Conservation (phyloP, 331 rosid species). For the Malus hybrid region DNA sequence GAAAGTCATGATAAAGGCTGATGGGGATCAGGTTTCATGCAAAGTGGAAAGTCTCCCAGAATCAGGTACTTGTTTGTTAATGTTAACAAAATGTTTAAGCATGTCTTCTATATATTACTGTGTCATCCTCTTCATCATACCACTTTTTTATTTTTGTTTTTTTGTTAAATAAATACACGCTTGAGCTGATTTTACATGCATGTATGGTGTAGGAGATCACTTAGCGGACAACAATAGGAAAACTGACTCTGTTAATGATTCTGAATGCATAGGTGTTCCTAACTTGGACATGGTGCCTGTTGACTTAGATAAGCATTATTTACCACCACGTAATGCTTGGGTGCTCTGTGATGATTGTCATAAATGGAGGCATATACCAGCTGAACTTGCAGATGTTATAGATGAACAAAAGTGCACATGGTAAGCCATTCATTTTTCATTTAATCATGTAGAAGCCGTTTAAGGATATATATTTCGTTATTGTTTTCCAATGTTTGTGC, state of each 20-base stretch:
- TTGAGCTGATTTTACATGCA: constrained; percentile 15
- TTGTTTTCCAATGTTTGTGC: background rate
- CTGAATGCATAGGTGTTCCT: constrained; percentile 24
- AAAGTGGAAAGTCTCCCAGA: constrained; percentile 39
- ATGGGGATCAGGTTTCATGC: constrained; percentile 18
- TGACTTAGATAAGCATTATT: constrained; percentile 43
- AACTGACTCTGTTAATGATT: constrained; percentile 18
- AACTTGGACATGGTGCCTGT: constrained; percentile 31
- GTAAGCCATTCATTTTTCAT: constrained; percentile 34
- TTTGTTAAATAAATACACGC: constrained; percentile 2
- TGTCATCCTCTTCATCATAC: background rate
- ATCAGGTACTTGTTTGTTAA: constrained; percentile 43
- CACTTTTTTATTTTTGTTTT: background rate
- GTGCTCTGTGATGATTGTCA: constrained; percentile 89
- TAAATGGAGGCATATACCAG: constrained; percentile 96
- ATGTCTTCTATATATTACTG: background rate
- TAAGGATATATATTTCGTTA: constrained; percentile 3
- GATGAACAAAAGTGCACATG: constrained; percentile 81
- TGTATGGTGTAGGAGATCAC: constrained; percentile 36
- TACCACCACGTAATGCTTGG: constrained; percentile 72
- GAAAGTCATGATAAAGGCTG: constrained; percentile 36
- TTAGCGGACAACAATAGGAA: constrained; percentile 32
- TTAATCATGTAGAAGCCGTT: background rate
- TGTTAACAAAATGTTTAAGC: background rate
- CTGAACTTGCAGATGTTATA: constrained; percentile 71